These are phyloP conservation scores for Escovopsis sp. DNA, from an alignment of 2,329 filamentous ascomycete genomes.

Conservation along the genomic window DNA sequence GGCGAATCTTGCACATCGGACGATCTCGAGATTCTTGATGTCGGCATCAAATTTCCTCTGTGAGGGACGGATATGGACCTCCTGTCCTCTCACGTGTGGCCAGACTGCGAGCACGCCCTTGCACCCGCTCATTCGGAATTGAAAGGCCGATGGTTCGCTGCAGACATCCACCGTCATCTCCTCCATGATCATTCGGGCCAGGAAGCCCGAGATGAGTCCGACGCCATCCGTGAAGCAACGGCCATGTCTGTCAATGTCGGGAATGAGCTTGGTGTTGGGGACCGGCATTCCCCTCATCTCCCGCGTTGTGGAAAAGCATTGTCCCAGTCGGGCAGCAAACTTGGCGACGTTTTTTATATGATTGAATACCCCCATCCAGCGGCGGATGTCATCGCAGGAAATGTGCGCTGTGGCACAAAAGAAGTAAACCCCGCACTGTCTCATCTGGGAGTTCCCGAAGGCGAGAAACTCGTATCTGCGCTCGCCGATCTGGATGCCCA, in stretches of 20 bases:
- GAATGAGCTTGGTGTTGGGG: slow-evolving; percentile 42
- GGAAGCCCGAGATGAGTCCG: slow-evolving; percentile 70
- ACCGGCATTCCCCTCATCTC: slow-evolving; percentile 51
- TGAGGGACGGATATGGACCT: slow-evolving; percentile 67
- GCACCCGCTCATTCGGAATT: slow-evolving; percentile 83
- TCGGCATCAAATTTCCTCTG: slow-evolving; percentile 72
- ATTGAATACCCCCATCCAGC: slow-evolving; percentile 74
- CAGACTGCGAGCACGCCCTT: slow-evolving; percentile 79
- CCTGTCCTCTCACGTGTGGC: slow-evolving; percentile 46
- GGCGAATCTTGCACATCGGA: slow-evolving; percentile 62
- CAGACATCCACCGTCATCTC: slow-evolving; percentile 48
- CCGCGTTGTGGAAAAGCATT: slow-evolving; percentile 89
- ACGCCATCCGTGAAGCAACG: slow-evolving; percentile 83
- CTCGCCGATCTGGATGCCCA: slow-evolving; percentile 72
- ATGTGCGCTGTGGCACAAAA: slow-evolving; percentile 57
- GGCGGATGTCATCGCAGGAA: slow-evolving; percentile 61
- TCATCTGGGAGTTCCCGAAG: slow-evolving; percentile 88
- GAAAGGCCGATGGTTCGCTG: slow-evolving; percentile 62
- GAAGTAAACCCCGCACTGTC: slow-evolving; percentile 85
- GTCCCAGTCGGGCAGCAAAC: slow-evolving; percentile 74
- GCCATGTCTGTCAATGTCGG: slow-evolving; percentile 53
- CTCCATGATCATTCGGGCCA: slow-evolving; percentile 57
- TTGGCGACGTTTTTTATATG: slow-evolving; percentile 78
- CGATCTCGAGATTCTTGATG: slow-evolving; percentile 67
- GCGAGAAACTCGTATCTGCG: slow-evolving; percentile 80